A percentile compares a stretch with the other conserved stretches of the same genome.
phyloP scores from a whole-genome alignment of 139 green algal species.

The Volvox africanus region DNA sequence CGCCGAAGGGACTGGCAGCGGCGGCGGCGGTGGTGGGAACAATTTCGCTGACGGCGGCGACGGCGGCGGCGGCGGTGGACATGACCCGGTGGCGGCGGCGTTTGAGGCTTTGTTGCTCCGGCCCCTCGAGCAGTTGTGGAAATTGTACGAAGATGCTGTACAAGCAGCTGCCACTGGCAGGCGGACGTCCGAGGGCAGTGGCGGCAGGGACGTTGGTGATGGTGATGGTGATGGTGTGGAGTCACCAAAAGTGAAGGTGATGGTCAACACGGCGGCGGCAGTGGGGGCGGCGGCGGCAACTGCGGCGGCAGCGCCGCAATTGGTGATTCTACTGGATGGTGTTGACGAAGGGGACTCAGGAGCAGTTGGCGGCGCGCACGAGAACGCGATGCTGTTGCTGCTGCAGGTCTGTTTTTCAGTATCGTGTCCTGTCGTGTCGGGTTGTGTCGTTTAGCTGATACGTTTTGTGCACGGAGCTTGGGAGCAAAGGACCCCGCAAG shows the following conservation, averaged over 20 bases:
- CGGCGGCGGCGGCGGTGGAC: background rate
- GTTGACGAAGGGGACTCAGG: conserved; percentile 15
- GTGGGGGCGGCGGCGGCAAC: background rate
- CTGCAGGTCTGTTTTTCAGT: conserved; percentile 10
- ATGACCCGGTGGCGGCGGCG: background rate
- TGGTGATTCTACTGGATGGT: conserved; percentile 19
- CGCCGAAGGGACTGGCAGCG: background rate
- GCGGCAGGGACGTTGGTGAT: background rate
- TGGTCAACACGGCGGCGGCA: background rate
- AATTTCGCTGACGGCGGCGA: too few species aligned
- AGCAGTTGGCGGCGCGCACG: background rate
- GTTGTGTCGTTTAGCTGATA: too few species aligned
- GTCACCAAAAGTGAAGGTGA: background rate
- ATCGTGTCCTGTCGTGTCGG: too few species aligned
- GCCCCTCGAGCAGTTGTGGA: conserved; percentile 5
- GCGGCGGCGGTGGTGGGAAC: too few species aligned
- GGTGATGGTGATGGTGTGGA: background rate
- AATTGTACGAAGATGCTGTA: background rate
- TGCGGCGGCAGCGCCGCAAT: background rate
- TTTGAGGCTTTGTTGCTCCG: conserved; percentile 36
- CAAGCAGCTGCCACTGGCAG: background rate
- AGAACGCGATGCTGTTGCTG: conserved; percentile 34
- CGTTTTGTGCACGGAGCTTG: too few species aligned
- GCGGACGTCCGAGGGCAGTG: background rate
- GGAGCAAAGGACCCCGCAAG: too few species aligned